Conservation (phyloP, 192 early-diverging fungal species). For the Linnemannia hyalina region DNA sequence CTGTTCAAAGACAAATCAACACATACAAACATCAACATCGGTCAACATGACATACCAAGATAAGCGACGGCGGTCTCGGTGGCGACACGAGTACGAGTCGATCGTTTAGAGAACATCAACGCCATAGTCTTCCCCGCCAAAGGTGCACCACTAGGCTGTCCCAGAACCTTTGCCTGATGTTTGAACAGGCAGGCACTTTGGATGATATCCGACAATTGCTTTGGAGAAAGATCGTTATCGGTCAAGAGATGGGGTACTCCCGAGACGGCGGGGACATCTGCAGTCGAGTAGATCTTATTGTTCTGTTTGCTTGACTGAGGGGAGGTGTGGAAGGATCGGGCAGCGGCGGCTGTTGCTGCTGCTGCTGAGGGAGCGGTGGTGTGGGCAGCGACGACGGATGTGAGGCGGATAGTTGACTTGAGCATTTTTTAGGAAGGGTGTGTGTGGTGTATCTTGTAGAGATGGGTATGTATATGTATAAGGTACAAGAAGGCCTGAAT, state of each 20-base stretch:
- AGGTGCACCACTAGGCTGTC: constrained; percentile 66
- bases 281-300: constrained; percentile 32
- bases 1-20: too few species aligned
- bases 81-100: constrained; percentile 96
- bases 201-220: constrained; percentile 85
- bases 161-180: constrained; percentile 71
- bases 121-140: constrained; percentile 89
- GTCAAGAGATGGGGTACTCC: constrained; percentile 78
- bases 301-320: background rate
- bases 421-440: constrained; percentile 17
- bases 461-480: background rate
- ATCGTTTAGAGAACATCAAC: constrained; percentile 95
- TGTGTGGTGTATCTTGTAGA: background rate
- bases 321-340: constrained; percentile 27
- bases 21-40: background rate
- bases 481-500: background rate
- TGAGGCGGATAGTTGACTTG: constrained; percentile 28
- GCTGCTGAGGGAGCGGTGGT: background rate
- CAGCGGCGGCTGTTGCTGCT: background rate
- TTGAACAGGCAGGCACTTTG: constrained; percentile 86
- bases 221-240: constrained; percentile 82
- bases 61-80: constrained; percentile 93
- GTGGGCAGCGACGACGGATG: background rate
- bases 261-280: constrained; percentile 28
- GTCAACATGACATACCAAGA: constrained; percentile 62